phyloP scores from a whole-genome alignment of 371 early-diverging fungal species.

The Catenaria anguillulae region DNA sequence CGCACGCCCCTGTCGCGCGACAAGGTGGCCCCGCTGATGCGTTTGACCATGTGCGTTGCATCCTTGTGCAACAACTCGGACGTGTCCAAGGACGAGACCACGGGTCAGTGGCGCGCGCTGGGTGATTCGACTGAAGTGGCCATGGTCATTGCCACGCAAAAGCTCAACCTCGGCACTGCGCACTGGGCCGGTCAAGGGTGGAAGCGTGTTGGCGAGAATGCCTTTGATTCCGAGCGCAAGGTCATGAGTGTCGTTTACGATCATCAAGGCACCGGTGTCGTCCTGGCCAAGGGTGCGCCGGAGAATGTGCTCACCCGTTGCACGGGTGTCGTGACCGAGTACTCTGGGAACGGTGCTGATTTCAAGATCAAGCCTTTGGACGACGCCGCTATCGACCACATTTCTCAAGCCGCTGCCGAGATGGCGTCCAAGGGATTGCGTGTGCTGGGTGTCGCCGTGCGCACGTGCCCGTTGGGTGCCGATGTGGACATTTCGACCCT shows the following conservation, averaged over 20 bases:
- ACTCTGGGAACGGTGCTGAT: not conserved
- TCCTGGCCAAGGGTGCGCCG: constrained; percentile 49
- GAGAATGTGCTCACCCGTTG: constrained; percentile 36
- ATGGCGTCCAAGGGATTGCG: constrained; percentile 49
- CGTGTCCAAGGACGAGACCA: constrained; percentile 30
- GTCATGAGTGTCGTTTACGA: constrained; percentile 30
- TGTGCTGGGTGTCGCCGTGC: constrained; percentile 33
- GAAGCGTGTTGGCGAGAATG: not conserved
- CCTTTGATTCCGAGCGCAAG: constrained; percentile 26
- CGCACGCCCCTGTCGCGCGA: not conserved
- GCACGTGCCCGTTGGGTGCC: constrained; percentile 16
- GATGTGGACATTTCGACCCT: constrained; percentile 38
- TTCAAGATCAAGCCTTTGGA: not conserved
- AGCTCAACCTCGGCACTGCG: constrained; percentile 18
- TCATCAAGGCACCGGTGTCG: constrained; percentile 40
- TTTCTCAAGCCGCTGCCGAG: constrained; percentile 39
- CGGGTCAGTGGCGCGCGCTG: constrained; percentile 44
- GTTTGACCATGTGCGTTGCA: constrained; percentile 21
- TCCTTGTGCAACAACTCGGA: constrained; percentile 36
- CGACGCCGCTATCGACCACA: constrained; percentile 24
- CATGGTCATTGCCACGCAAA: constrained; percentile 22
- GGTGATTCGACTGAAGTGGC: constrained; percentile 71
- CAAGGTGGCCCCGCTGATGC: constrained; percentile 14
- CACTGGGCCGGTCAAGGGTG: constrained; percentile 4
- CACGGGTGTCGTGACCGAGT: constrained; percentile 4